A percentile compares a stretch with the other conserved stretches of the same genome.
phyloP scores from a whole-genome alignment of 2,329 filamentous ascomycete genomes.

The Diplodia mutila region DNA sequence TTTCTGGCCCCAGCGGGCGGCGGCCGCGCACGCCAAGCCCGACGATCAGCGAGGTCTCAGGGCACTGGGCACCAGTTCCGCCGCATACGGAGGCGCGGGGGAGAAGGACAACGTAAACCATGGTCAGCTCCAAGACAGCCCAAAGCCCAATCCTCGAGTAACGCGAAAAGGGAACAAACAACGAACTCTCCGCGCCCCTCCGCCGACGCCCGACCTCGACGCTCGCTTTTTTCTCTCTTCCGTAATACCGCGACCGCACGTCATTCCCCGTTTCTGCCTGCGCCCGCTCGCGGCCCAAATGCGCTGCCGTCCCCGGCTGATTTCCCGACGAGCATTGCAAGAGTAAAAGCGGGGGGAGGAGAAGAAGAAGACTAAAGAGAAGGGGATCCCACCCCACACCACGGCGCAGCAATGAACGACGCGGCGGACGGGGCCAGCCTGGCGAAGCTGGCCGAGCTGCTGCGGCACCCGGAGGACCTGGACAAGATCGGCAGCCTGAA shows the following conservation, averaged over 20 bases:
- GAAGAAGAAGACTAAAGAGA: not conserved
- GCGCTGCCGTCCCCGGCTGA: conserved; percentile 1
- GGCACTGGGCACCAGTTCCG: not conserved
- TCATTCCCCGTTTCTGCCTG: conserved; percentile 5
- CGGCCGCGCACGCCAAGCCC: conserved; percentile 14
- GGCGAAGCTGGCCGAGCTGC: conserved; percentile 81
- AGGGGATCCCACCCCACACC: not conserved
- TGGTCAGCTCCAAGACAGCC: conserved; percentile 16
- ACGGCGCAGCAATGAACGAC: conserved; percentile 60
- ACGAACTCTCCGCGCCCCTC: not conserved
- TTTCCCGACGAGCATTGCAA: not conserved
- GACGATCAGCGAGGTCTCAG: conserved; percentile 19
- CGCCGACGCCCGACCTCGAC: not conserved
- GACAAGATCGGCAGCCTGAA: conserved; percentile 93
- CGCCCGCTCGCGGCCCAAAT: conserved; percentile 18
- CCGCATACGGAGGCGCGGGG: conserved; percentile 23
- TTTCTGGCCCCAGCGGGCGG: not conserved
- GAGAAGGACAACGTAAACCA: conserved; percentile 14
- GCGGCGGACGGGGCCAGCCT: conserved; percentile 61
- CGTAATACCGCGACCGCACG: not conserved
- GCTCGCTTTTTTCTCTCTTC: not conserved
- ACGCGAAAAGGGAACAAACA: conserved; percentile 4
- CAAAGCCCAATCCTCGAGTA: conserved; percentile 2
- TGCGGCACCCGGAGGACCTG: conserved; percentile 93
- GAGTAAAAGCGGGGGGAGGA: not conserved